phyloP scores from a whole-genome alignment of 2,329 filamentous ascomycete genomes.

The Fusarium abutilonis region DNA sequence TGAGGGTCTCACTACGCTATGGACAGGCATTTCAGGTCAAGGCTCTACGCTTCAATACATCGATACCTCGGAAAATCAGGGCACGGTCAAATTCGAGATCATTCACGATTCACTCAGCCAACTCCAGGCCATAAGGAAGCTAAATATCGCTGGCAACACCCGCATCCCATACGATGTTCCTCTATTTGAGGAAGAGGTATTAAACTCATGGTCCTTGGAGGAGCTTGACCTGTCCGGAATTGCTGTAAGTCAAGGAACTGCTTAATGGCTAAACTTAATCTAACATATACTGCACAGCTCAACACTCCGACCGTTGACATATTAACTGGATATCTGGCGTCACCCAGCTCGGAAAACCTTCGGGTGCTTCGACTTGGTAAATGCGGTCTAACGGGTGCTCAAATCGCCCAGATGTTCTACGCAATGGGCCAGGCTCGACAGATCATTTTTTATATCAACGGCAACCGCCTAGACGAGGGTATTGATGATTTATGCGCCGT shows the following conservation, averaged over 20 bases:
- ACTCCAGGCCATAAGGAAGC: slow-evolving; percentile 56
- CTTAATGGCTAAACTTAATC: neutral
- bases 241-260: slow-evolving; percentile 52
- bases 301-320: slow-evolving; percentile 60
- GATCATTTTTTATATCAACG: slow-evolving; percentile 60
- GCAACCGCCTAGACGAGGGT: slow-evolving; percentile 63
- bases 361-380: slow-evolving; percentile 60
- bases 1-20: slow-evolving; percentile 58
- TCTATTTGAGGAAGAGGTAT: slow-evolving; percentile 57
- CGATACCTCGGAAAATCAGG: slow-evolving; percentile 64
- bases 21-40: slow-evolving; percentile 59
- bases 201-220: slow-evolving; percentile 59
- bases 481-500: slow-evolving; percentile 61
- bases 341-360: slow-evolving; percentile 53
- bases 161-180: slow-evolving; percentile 57
- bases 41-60: slow-evolving; percentile 58
- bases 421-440: slow-evolving; percentile 60
- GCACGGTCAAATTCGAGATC: slow-evolving; percentile 60
- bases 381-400: slow-evolving; percentile 62
- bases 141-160: slow-evolving; percentile 63
- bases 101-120: slow-evolving; percentile 57
- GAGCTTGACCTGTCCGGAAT: slow-evolving; percentile 65
- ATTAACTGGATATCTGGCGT: slow-evolving; percentile 58
- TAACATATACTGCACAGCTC: slow-evolving; percentile 46
- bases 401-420: slow-evolving; percentile 61